Evolutionary conservation across 148 eudicot genomes (phyloP).

Genomic region (Persicaria maculosa): DNA sequence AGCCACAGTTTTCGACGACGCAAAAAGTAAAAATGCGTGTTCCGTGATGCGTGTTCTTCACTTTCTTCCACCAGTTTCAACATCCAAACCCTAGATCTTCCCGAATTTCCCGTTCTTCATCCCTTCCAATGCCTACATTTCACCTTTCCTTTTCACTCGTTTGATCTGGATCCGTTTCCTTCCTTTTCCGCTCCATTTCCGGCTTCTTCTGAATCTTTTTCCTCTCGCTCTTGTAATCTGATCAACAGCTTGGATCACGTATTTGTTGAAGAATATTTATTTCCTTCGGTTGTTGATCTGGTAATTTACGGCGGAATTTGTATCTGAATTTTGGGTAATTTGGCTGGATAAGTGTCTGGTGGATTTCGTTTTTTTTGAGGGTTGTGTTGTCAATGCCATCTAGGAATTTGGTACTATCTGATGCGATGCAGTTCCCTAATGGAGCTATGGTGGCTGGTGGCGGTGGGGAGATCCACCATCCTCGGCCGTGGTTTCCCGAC

Average conservation of each 20-base stretch:
- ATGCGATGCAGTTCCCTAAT: constrained; percentile 15
- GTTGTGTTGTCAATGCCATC: constrained; percentile 12
- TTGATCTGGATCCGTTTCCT: not conserved
- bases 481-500: constrained; percentile 12
- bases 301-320: not conserved
- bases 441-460: constrained; percentile 7
- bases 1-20: not conserved
- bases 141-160: not conserved
- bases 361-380: constrained; percentile 3
- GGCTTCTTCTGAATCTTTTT: not conserved
- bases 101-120: not conserved
- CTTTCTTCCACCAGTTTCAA: not conserved
- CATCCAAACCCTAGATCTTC: constrained; percentile 13
- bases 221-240: not conserved
- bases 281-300: not conserved
- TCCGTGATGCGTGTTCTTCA: not conserved
- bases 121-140: not conserved
- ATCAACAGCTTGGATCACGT: not conserved
- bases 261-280: not conserved
- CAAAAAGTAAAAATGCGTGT: not conserved
- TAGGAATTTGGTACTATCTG: constrained; percentile 9
- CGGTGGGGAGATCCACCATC: constrained; percentile 11
- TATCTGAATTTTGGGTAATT: not conserved
- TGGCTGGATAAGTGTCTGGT: not conserved
- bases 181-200: not conserved